A percentile compares a stretch with the other conserved stretches of the same genome.
These are phyloP conservation scores for Purpureocillium lavendulum DNA, from an alignment of 2,329 filamentous ascomycete species.

Conservation along the genomic window DNA sequence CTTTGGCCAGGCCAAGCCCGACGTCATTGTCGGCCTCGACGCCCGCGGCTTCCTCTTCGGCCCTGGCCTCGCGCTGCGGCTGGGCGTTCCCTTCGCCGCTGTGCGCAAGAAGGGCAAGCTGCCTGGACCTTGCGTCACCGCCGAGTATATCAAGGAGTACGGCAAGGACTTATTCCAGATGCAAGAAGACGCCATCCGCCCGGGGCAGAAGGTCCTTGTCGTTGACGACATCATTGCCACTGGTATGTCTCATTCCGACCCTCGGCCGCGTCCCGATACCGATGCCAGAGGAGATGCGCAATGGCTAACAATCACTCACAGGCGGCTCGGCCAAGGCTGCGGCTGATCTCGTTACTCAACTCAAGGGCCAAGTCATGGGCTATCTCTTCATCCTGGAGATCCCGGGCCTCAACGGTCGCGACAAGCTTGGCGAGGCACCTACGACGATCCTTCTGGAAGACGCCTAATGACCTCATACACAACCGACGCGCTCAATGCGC, in stretches of 20 bases:
- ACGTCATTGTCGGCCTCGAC: conserved; percentile 89
- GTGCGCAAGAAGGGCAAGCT: conserved; percentile 95
- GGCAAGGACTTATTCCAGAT: conserved; percentile 94
- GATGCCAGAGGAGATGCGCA: background rate
- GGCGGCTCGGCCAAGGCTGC: conserved; percentile 88
- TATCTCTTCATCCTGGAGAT: conserved; percentile 96
- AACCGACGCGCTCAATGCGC: background rate
- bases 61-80: conserved; percentile 72
- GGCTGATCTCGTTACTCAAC: conserved; percentile 74
- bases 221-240: conserved; percentile 99
- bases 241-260: conserved; percentile 47
- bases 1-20: conserved; percentile 57
- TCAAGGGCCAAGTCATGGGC: conserved; percentile 78
- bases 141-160: conserved; percentile 91
- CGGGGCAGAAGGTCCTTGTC: conserved; percentile 81
- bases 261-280: background rate
- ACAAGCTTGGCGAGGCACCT: conserved; percentile 72
- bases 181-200: conserved; percentile 75
- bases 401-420: conserved; percentile 82
- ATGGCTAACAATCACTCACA: conserved; percentile 25
- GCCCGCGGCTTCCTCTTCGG: conserved; percentile 94
- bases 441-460: conserved; percentile 72
- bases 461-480: conserved; percentile 17
- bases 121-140: conserved; percentile 78
- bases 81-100: conserved; percentile 82